A percentile compares a stretch with the other conserved stretches of the same genome.
These are phyloP conservation scores for Penicillium sp. DNA, from an alignment of 2,329 filamentous ascomycete genomes.

Conservation along the genomic window DNA sequence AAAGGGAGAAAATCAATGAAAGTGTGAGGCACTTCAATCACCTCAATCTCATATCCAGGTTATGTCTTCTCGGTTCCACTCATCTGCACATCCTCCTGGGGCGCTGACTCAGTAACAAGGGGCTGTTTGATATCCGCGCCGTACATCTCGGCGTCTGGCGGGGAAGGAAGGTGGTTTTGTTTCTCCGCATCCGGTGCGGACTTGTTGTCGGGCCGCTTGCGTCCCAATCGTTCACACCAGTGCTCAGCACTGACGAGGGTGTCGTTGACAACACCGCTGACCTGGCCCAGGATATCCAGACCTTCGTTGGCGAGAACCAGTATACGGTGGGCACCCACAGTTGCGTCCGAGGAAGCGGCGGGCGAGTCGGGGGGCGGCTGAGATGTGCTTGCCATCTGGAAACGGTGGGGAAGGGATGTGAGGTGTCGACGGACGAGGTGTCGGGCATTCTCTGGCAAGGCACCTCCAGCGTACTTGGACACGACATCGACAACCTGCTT, in stretches of 20 bases:
- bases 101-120: slow-evolving; percentile 25
- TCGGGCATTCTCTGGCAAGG: slow-evolving; percentile 85
- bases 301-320: slow-evolving; percentile 87
- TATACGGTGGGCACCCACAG: slow-evolving; percentile 72
- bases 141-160: slow-evolving; percentile 27
- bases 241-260: slow-evolving; percentile 89
- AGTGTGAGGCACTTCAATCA: not conserved
- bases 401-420: slow-evolving; percentile 81
- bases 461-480: slow-evolving; percentile 88
- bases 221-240: slow-evolving; percentile 82
- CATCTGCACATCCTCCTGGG: slow-evolving; percentile 44
- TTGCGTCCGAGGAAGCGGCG: slow-evolving; percentile 52
- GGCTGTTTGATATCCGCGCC: slow-evolving; percentile 40
- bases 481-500: slow-evolving; percentile 84
- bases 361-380: slow-evolving; percentile 43
- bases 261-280: slow-evolving; percentile 84
- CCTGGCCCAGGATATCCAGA: slow-evolving; percentile 91
- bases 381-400: slow-evolving; percentile 71
- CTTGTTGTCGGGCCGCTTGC: slow-evolving; percentile 46
- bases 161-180: slow-evolving; percentile 23
- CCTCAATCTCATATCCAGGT: slow-evolving; percentile 4
- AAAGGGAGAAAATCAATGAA: slow-evolving; percentile 13
- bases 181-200: slow-evolving; percentile 32
- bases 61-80: slow-evolving; percentile 41
- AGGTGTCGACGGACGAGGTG: slow-evolving; percentile 83